phyloP scores from a whole-genome alignment of 176 grass and related monocot species.

The Oryza meridionalis region DNA sequence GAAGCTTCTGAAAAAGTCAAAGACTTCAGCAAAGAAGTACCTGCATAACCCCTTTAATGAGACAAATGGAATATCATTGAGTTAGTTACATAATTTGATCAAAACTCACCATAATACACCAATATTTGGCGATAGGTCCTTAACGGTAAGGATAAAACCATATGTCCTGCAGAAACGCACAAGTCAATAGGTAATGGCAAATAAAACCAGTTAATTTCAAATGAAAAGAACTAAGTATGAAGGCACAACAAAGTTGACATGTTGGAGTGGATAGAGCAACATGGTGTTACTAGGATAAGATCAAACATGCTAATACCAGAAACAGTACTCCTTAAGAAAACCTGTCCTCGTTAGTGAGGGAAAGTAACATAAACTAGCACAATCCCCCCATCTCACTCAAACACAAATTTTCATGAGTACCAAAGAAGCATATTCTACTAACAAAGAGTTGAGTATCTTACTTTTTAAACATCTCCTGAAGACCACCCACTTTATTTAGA shows the following conservation, averaged over 20 bases:
- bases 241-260: not conserved
- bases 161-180: constrained; percentile 66
- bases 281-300: not conserved
- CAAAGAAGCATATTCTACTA: not conserved
- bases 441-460: constrained; percentile 40
- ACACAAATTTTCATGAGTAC: not conserved
- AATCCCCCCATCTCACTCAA: not conserved
- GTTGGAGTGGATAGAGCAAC: not conserved
- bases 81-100: not conserved
- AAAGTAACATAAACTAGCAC: constrained; percentile 10
- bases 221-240: not conserved
- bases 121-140: constrained; percentile 87
- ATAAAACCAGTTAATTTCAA: not conserved
- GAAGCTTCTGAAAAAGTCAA: constrained; percentile 92
- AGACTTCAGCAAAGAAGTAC: constrained; percentile 99
- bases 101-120: constrained; percentile 79
- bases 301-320: constrained; percentile 9
- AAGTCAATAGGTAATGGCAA: constrained; percentile 1
- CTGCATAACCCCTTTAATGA: constrained; percentile 63
- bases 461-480: constrained; percentile 93
- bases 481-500: constrained; percentile 71
- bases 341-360: not conserved
- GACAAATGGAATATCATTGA: constrained; percentile 24
- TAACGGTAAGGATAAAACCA: constrained; percentile 84
- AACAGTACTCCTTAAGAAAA: constrained; percentile 13